Evolutionary conservation across 768 basidiomycete genomes (phyloP).

Genomic region (Mycena olivaceomarginata): DNA sequence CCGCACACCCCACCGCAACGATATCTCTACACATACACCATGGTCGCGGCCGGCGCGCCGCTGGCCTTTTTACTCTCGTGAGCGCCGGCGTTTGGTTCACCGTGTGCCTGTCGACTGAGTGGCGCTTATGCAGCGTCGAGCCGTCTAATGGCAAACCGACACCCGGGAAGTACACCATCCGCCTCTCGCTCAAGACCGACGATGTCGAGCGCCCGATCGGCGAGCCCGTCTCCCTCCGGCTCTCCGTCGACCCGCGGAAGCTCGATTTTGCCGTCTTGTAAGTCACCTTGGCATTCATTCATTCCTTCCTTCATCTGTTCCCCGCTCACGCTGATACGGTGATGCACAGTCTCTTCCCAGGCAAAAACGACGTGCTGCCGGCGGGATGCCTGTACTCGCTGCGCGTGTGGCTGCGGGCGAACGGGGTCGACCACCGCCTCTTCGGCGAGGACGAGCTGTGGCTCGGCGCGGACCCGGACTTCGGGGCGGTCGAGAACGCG

Average conservation of each 20-base stretch:
- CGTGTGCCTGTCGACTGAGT: constrained; percentile 19
- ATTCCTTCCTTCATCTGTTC: neutral
- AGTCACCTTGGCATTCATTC: constrained; percentile 43
- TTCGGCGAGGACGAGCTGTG: constrained; percentile 81
- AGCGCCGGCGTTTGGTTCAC: constrained; percentile 45
- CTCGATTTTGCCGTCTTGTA: constrained; percentile 81
- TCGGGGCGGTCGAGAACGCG: constrained; percentile 73
- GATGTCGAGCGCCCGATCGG: constrained; percentile 73
- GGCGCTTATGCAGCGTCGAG: constrained; percentile 61
- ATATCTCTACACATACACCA: constrained; percentile 72
- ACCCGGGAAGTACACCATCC: constrained; percentile 71
- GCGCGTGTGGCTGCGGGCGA: constrained; percentile 79
- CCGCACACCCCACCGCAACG: constrained; percentile 57
- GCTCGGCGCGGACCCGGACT: constrained; percentile 82
- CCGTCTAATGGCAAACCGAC: constrained; percentile 62
- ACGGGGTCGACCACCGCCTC: constrained; percentile 76
- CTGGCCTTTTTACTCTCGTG: constrained; percentile 73
- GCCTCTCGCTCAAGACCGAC: constrained; percentile 72
- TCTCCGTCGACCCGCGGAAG: constrained; percentile 71
- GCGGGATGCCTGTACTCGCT: constrained; percentile 73
- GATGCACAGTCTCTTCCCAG: constrained; percentile 71
- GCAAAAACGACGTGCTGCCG: constrained; percentile 71
- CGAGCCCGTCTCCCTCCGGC: constrained; percentile 65
- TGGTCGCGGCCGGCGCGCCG: constrained; percentile 65
- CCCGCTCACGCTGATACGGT: neutral